Percentiles rank a stretch among this genome's conserved stretches.
These are phyloP conservation scores for Athelia sp. DNA, from an alignment of 1,284 basidiomycete genomes.

Conservation along the genomic window DNA sequence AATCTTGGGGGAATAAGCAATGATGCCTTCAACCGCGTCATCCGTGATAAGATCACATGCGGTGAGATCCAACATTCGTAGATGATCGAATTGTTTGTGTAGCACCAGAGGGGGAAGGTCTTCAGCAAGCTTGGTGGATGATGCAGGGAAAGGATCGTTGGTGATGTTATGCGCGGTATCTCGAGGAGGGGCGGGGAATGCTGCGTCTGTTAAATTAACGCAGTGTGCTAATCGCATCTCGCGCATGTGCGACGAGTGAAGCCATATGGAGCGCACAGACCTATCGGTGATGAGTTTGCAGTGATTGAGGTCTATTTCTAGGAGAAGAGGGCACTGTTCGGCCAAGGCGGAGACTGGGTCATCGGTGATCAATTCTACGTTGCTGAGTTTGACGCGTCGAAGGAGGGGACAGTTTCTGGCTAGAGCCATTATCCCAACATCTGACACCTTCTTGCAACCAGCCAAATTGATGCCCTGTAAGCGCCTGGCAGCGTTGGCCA, in stretches of 20 bases:
- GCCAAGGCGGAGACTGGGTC: constrained; percentile 77
- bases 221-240: constrained; percentile 89
- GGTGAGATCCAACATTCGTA: constrained; percentile 89
- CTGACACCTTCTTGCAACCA: constrained; percentile 80
- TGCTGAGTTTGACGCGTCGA: constrained; percentile 84
- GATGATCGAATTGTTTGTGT: constrained; percentile 65
- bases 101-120: constrained; percentile 61
- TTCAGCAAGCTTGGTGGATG: constrained; percentile 26
- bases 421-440: constrained; percentile 73
- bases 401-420: constrained; percentile 75
- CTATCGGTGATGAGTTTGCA: constrained; percentile 78
- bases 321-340: constrained; percentile 78
- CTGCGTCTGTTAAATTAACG: constrained; percentile 74
- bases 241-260: constrained; percentile 75
- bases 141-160: constrained; percentile 45
- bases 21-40: constrained; percentile 85
- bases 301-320: constrained; percentile 91
- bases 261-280: constrained; percentile 83
- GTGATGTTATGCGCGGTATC: constrained; percentile 27
- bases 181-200: constrained; percentile 72
- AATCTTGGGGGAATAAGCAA: constrained; percentile 85
- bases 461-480: constrained; percentile 93
- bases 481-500: constrained; percentile 69
- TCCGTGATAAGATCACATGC: constrained; percentile 83
- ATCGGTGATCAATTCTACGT: constrained; percentile 76